Evolutionary conservation across 768 basidiomycete genomes (phyloP).

Genomic region (Mrakia blollopis): DNA sequence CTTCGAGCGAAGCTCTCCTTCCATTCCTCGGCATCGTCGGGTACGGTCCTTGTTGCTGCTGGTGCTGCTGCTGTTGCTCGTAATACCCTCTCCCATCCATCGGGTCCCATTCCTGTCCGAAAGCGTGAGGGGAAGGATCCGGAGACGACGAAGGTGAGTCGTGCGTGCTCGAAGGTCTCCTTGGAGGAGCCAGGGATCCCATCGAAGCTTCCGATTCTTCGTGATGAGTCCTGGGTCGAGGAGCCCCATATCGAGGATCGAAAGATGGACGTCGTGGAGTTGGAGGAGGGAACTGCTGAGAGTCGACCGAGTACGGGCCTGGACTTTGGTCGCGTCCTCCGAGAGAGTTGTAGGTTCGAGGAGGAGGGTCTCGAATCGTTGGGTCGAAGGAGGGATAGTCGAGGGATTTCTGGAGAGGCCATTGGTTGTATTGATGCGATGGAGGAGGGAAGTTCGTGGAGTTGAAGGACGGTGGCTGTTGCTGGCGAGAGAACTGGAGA

Average conservation of each 20-base stretch:
- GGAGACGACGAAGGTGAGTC: constrained; percentile 6
- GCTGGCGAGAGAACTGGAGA: background rate
- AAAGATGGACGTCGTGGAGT: background rate
- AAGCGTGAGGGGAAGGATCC: background rate
- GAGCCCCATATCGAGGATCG: background rate
- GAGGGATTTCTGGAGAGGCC: background rate
- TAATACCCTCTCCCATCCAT: background rate
- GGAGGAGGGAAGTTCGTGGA: background rate
- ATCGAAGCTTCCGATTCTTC: background rate
- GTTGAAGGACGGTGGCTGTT: background rate
- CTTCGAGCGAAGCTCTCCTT: background rate
- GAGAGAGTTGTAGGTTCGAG: background rate
- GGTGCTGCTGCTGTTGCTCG: background rate
- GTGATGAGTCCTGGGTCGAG: constrained; percentile 4
- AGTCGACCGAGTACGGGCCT: background rate
- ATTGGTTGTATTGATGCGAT: background rate
- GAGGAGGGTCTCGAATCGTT: background rate
- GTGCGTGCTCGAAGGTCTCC: constrained; percentile 9
- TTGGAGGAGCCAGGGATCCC: background rate
- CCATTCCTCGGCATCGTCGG: constrained; percentile 9
- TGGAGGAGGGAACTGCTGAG: background rate
- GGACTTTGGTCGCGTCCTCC: background rate
- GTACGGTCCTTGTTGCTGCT: background rate
- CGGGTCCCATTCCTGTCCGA: background rate
- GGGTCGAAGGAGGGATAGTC: constrained; percentile 2